Evolutionary conservation across 306 rosid genomes (phyloP), one percentile per base, ranked within the genome.

Genomic region (Quercus engelmannii): DNA sequence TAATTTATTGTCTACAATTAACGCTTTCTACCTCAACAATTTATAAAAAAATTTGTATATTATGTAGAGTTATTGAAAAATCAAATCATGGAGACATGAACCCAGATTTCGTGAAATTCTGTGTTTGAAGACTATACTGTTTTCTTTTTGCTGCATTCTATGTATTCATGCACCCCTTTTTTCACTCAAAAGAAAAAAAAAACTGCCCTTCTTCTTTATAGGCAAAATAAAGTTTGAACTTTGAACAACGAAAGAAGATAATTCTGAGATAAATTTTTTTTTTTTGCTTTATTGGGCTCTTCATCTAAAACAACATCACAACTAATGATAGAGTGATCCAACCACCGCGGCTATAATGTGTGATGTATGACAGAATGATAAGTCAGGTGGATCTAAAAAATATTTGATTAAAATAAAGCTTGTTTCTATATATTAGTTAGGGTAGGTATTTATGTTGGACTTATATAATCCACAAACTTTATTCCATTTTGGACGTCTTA

Each of bases 401-500:
- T n/a, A 10, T 12, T 49, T 49, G 54, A 12, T 3, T 49, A 3
- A 49, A 49, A 49, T 49, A 49, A 49, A 49, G 54, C 54, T 49
- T 10, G 17, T 49, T 49, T 23, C 28, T 23, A 20, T 59, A 59
- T 59, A 59, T 21, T n/a, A 9, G 23, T 23, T 59, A 23, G 13
- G 11, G 25, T 3, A 49, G 31, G 65, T 9, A 12, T 23, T 12
- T 21, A 20, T n/a, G 15, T 59, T 58, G 15, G 65, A 59, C 17
- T 7, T 38, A 59, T 59, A 3, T 4, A 23, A 59, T 20, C 31
- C 65, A 59, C 30, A 25, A 59, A 11, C 2, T 59, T 58, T 21
- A 20, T 59, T 71, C 64, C 28, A 51, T 73, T 65, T 74, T 68
- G 67, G 71, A 79, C 5, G 71, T 80, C 79, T 18, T 55, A 55